Evolutionary conservation across 805 yeast species (phyloP), one percentile per base, ranked within the genome.

Genomic region (Nakazawaea molendinolei): DNA sequence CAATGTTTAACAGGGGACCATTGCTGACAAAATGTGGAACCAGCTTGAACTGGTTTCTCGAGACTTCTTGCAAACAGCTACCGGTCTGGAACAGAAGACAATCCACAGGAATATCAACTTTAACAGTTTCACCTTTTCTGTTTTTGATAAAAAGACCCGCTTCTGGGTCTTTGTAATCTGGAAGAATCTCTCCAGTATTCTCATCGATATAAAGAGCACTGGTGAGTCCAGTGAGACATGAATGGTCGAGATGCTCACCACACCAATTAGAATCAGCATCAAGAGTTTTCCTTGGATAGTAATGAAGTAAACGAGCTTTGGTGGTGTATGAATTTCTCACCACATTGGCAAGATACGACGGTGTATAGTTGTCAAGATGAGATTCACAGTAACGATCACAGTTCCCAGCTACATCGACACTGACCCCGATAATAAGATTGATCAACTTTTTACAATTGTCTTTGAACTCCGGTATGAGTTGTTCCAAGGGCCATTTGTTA

Each of bases 41-140:
- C 3, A 79, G 80, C 45, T 63, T 69, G 51, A 76, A 73, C 20
- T 53, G 52, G 14, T 64, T 63, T n/a, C 52, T 42, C 1, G 77
- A 67, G 13, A 74, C 65, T 33, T 65, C 72, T 45, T 74, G 67
- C 20, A 76, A 54, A 1, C 79, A 72, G 6, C 72, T 60, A 2
- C 83, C 83, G 2, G 79, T 72, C 47, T 76, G 81, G 50, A 76
- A 76, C 1, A 79, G 81, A 17, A 76, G 47, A 45, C 77, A 70
- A 42, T 74, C 71, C 5, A 47, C 42, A 0, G 82, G 81, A 23
- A 76, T 74, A 18, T 54, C 49, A n/a, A 75, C 77, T 41, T 73
- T 67, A 14, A 68, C 69, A 5, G 61, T 49, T 3, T 57, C 50
- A 8, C 71, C 69, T 7, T 48, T 50, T 18, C 81, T 56, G 47